Conservation (phyloP, 2,329 filamentous ascomycete species). For the Cytospora mali region DNA sequence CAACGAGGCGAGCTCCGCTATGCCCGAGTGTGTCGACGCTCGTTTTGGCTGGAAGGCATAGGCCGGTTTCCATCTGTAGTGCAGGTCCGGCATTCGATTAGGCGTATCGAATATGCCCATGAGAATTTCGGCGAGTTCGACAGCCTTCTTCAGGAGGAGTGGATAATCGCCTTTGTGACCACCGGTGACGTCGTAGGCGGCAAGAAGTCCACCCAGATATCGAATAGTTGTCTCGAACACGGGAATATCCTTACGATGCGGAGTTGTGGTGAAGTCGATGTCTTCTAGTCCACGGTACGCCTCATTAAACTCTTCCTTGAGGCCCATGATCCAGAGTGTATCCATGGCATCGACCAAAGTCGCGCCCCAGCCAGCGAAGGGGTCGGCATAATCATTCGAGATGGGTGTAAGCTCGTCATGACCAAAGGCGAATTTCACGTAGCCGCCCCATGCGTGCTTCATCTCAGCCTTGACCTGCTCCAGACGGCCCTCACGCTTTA, state of each 20-base stretch:
- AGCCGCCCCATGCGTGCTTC: conserved; percentile 78
- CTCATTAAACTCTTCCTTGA: conserved; percentile 78
- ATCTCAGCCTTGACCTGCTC: conserved; percentile 73
- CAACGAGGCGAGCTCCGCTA: conserved; percentile 77
- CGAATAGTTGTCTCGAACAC: conserved; percentile 92
- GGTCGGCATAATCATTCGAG: conserved; percentile 67
- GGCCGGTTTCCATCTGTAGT: conserved; percentile 75
- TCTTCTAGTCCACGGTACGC: conserved; percentile 68
- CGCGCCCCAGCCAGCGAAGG: conserved; percentile 90
- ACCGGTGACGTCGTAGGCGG: conserved; percentile 83
- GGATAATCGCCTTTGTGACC: conserved; percentile 58
- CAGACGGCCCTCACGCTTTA: conserved; percentile 66
- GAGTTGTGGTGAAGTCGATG: conserved; percentile 82
- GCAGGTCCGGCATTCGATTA: conserved; percentile 86
- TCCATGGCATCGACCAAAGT: conserved; percentile 83
- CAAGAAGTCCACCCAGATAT: conserved; percentile 83
- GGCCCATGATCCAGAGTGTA: conserved; percentile 83
- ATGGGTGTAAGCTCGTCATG: conserved; percentile 85
- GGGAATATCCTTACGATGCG: conserved; percentile 68
- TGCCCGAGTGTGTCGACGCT: conserved; percentile 57
- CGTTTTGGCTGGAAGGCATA: conserved; percentile 65
- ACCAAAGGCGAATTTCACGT: conserved; percentile 77
- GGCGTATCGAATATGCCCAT: conserved; percentile 88
- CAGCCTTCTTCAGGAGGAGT: conserved; percentile 74
- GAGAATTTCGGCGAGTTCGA: conserved; percentile 77